These are phyloP conservation scores for Gloeopeniophorella convolvens DNA, from an alignment of 768 basidiomycete genomes.

Conservation along the genomic window DNA sequence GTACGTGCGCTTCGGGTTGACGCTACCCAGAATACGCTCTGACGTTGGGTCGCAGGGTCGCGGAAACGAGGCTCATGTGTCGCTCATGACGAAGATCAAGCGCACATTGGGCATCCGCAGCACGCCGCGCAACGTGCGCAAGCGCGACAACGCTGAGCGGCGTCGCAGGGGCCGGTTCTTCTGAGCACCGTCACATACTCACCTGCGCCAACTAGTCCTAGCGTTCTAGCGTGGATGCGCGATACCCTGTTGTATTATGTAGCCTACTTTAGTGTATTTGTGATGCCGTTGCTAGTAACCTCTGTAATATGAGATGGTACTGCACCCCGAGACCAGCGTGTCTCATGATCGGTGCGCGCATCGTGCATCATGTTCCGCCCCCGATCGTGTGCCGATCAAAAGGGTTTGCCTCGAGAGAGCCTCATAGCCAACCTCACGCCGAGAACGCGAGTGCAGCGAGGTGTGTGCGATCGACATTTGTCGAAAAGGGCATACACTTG, in stretches of 20 bases:
- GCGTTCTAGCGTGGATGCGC: too few relatives aligned
- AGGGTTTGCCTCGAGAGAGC: slow-evolving; percentile 11
- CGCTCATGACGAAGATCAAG: slow-evolving; percentile 47
- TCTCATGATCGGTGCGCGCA: too few relatives aligned
- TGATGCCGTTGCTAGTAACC: too few relatives aligned
- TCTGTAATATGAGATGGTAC: too few relatives aligned
- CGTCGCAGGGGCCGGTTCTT: not conserved
- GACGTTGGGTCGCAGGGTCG: slow-evolving; percentile 33
- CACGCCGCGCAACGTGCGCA: slow-evolving; percentile 30
- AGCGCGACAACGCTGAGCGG: not conserved
- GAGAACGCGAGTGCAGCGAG: slow-evolving; percentile 1
- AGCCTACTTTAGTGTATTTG: too few relatives aligned
- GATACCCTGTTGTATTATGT: too few relatives aligned
- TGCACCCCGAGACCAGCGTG: too few relatives aligned
- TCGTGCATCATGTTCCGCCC: not conserved
- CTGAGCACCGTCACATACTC: too few relatives aligned
- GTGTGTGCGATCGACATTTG: not conserved
- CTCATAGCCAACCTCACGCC: slow-evolving; percentile 6
- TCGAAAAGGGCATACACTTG: slow-evolving; percentile 1
- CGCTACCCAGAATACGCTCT: not conserved
- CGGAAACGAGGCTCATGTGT: slow-evolving; percentile 36
- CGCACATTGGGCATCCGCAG: slow-evolving; percentile 46
- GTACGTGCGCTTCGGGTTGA: slow-evolving; percentile 26
- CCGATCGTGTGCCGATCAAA: slow-evolving; percentile 13
- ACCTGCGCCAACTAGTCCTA: too few relatives aligned